phyloP scores from a whole-genome alignment of 1,284 basidiomycete genomes.

The Ceratorhiza oryzae-sativae region DNA sequence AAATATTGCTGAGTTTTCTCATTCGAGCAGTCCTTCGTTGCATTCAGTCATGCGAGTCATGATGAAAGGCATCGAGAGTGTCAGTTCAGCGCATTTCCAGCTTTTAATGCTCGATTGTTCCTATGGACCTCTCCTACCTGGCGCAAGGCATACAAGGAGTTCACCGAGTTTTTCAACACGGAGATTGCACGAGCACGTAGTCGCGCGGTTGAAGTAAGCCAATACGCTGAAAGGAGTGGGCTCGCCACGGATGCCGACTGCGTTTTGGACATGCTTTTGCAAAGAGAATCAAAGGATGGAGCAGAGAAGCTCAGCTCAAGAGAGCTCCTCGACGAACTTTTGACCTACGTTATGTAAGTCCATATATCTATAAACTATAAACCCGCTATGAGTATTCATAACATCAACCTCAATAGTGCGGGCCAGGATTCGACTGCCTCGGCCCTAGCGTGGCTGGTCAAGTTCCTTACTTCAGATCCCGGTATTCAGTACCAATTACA shows the following conservation, averaged over 20 bases:
- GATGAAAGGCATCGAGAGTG: conserved; percentile 10
- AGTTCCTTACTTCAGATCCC: conserved; percentile 11
- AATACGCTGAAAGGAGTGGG: too few relatives aligned
- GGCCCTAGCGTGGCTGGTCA: conserved; percentile 10
- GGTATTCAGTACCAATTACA: conserved; percentile 7
- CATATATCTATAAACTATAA: neutral
- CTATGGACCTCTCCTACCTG: conserved; percentile 21
- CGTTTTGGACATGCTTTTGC: conserved; percentile 23
- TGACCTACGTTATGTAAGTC: conserved; percentile 26
- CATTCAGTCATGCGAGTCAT: conserved; percentile 9
- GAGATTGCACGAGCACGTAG: neutral
- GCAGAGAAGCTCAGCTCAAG: neutral
- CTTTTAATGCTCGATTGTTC: neutral
- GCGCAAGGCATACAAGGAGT: conserved; percentile 1
- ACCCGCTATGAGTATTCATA: neutral
- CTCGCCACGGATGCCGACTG: conserved; percentile 32
- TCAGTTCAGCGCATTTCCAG: neutral
- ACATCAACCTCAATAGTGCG: neutral
- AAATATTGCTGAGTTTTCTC: neutral
- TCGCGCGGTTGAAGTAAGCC: neutral
- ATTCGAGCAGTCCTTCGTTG: neutral
- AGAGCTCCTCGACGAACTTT: conserved; percentile 18
- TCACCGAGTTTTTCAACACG: conserved; percentile 1
- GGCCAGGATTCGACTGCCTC: conserved; percentile 31
- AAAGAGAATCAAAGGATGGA: neutral